phyloP scores from a whole-genome alignment of 2,329 filamentous ascomycete species.

The Fusarium sp. region DNA sequence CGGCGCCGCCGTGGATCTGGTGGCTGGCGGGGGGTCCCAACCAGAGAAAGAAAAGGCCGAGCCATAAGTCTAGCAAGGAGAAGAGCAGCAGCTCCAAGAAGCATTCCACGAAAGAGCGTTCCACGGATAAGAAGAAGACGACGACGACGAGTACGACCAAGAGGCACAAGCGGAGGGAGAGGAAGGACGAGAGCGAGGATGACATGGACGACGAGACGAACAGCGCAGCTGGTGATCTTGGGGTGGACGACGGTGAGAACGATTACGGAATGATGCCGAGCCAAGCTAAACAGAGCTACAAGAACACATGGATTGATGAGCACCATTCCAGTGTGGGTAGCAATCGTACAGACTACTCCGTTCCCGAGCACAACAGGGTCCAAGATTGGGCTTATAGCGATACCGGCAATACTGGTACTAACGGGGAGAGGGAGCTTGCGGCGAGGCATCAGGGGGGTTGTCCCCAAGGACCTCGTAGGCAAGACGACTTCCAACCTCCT shows the following conservation, averaged over 20 bases:
- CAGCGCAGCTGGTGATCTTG: background rate
- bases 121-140: background rate
- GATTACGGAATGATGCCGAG: background rate
- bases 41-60: background rate
- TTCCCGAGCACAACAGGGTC: background rate
- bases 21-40: background rate
- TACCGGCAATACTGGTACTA: background rate
- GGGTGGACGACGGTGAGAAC: conserved; percentile 7
- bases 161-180: background rate
- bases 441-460: background rate
- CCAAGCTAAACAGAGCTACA: background rate
- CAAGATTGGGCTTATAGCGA: background rate
- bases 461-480: background rate
- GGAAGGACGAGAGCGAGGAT: background rate
- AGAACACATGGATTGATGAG: conserved; percentile 1
- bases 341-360: background rate
- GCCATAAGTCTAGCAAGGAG: background rate
- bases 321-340: background rate
- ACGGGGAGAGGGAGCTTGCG: background rate
- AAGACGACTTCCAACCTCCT: background rate
- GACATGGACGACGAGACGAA: background rate
- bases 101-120: conserved; percentile 3
- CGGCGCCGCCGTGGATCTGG: background rate
- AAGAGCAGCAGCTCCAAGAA: background rate
- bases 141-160: background rate